These are phyloP conservation scores for Cornus suecica DNA, from an alignment of 148 eudicot genomes.

Conservation along the genomic window DNA sequence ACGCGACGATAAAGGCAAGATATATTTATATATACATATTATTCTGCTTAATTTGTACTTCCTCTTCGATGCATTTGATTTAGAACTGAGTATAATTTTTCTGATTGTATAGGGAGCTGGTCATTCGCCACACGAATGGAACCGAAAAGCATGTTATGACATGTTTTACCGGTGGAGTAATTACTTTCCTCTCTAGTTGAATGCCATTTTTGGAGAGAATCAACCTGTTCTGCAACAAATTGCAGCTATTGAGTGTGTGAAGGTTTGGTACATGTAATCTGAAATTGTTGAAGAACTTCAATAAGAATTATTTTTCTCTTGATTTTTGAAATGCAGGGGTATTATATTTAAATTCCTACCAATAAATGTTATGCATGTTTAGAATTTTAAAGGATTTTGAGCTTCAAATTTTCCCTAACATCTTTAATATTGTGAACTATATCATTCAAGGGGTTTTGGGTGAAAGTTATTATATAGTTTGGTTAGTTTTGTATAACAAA, in stretches of 20 bases:
- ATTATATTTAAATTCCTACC: too few relatives aligned
- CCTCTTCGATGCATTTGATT: neutral
- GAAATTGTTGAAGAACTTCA: neutral
- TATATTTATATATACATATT: neutral
- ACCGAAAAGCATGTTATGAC: slow-evolving; percentile 12
- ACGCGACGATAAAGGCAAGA: slow-evolving; percentile 16
- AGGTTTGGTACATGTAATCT: neutral
- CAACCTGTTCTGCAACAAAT: neutral
- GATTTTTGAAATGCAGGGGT: too few relatives aligned
- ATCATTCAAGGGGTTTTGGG: too few relatives aligned
- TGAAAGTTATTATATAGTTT: too few relatives aligned
- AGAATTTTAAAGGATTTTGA: too few relatives aligned
- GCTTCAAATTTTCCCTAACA: too few relatives aligned
- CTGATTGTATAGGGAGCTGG: slow-evolving; percentile 17
- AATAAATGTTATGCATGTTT: too few relatives aligned
- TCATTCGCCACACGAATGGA: slow-evolving; percentile 23
- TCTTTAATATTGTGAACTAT: too few relatives aligned
- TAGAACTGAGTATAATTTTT: neutral
- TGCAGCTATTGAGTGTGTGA: neutral
- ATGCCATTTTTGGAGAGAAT: neutral
- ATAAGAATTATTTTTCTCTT: neutral
- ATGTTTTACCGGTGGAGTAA: slow-evolving; percentile 18
- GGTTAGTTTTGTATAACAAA: too few relatives aligned
- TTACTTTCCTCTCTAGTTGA: slow-evolving; percentile 4
- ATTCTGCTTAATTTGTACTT: neutral